Evolutionary conservation across 2,329 filamentous ascomycete genomes (phyloP), one percentile per base, ranked within the genome.

Genomic region (Penicillium digitatum): DNA sequence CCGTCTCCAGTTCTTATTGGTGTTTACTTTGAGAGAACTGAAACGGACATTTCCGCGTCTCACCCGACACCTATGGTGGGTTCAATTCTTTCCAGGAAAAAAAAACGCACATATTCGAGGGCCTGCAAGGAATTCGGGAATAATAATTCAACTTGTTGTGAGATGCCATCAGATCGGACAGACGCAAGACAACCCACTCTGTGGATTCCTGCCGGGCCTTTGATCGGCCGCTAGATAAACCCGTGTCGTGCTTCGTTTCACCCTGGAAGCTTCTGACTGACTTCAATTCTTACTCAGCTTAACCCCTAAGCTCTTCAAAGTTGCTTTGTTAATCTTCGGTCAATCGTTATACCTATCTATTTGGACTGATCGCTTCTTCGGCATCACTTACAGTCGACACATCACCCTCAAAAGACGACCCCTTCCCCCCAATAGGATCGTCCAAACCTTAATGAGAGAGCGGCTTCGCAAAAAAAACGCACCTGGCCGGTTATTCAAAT

Each of bases 141-240:
- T 35, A 45, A 47, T 40, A 40, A 52, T 38, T 20, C 38, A 48
- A 34, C 37, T 52, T 40, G 52, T 53, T 44, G 42, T 47, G 42
- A 49, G 44, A 49, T 53, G 48, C 55, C 45, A 52, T 50, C 53
- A 49, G 52, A 59, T 55, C 57, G 42, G 48, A 56, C 29, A 43
- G 35, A 24, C 34, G 34, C 40, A 48, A 47, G 35, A 53, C 47
- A 62, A 53, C 49, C 62, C 59, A 61, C 60, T 52, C 34, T 58
- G 63, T 65, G 63, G 63, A 60, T 63, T 63, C 59, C 50, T 51
- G 42, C 46, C 50, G 60, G 58, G 29, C 43, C 48, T 57, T 54
- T 59, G 62, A 65, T 65, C 59, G 48, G 60, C 63, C 63, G 62
- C 63, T 63, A 64, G 24, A 57, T 40, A 34, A 54, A 57, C 50